Percentiles rank a stretch among this genome's conserved stretches.
Evolutionary conservation across 2,329 filamentous ascomycete species (phyloP).

Genomic region (Zarea fungicola): DNA sequence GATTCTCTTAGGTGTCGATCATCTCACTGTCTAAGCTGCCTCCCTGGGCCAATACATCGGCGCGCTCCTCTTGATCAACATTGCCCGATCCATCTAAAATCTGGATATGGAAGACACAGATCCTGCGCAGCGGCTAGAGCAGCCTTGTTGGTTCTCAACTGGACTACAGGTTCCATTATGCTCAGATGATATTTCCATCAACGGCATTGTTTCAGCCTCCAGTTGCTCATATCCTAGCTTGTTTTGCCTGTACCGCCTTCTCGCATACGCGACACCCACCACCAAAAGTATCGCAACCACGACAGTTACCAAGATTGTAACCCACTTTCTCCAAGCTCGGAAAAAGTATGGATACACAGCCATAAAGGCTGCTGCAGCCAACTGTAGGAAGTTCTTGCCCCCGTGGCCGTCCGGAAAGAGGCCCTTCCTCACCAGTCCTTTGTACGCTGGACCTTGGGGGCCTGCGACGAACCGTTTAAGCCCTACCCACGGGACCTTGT

Average conservation of each 20-base stretch:
- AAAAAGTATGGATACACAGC: background rate
- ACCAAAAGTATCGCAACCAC: background rate
- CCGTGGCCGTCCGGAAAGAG: background rate
- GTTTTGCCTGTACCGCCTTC: background rate
- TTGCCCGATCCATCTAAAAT: no score
- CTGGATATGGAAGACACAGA: no score
- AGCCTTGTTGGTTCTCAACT: no score
- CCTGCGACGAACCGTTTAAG: constrained; percentile 28
- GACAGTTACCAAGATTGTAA: background rate
- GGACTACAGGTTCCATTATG: no score
- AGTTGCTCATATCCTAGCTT: background rate
- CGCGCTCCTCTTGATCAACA: no score
- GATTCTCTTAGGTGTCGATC: no score
- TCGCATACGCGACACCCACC: background rate
- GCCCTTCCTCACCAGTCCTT: constrained; percentile 25
- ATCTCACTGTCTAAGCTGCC: no score
- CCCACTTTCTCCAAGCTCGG: background rate
- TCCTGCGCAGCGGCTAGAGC: no score
- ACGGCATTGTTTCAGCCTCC: background rate
- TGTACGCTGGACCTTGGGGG: constrained; percentile 27
- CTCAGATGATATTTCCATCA: no score
- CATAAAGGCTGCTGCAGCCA: background rate
- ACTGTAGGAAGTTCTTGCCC: background rate
- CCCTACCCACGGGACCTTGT: constrained; percentile 25
- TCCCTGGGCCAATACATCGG: no score